Base-by-base conservation (phyloP, 1,139 yeast species). In the Wickerhamiella pararugosa region DNA sequence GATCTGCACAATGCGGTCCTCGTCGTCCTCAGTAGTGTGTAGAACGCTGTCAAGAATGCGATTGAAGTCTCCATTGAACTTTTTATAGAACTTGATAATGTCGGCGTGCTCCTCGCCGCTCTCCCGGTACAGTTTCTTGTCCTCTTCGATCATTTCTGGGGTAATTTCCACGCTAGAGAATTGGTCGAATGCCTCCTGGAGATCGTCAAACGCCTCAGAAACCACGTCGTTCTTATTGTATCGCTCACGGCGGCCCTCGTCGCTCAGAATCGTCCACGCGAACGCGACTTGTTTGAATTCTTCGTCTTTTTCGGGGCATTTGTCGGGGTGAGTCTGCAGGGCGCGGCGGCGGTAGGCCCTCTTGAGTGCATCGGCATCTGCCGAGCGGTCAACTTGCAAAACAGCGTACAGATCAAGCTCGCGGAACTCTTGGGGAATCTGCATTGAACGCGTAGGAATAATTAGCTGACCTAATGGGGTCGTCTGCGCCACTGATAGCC, bases 311-410 rank as follows among this genome's bases (percentile, higher is more conserved):
- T 56, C 59, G 4, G 62, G 57, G 21, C 56, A 60, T 56, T 83
- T 84, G 59, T 84, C 95, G 0, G 95, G 95, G 57, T 84, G 95
- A 48, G 72, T 70, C 47, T 68, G 64, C 36, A 84, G 66, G 51
- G 93, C 83, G 34, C 74, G 63, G 48, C 71, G 73, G 51, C 86
- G 74, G 59, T 84, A 84, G 0, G 86, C 74, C 53, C 71, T 75
- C 55, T 79, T 81, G 51, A 84, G 71, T 11, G 71, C 78, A 1
- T 70, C 61, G 0, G 72, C 73, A 2, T 54, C 25, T 48, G 51
- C 1, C 54, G 53, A 1, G 74, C 69, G 5, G 44, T 34, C 11
- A 39, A 45, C 32, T 7, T 41, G 71, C 25, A 84, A 65, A 1
- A 67, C 69, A 44, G 66, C 73, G 56, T 84, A 84, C 0, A 90